Base-by-base conservation (phyloP, 1,284 basidiomycete genomes). In the Cryptococcus floricola region DNA sequence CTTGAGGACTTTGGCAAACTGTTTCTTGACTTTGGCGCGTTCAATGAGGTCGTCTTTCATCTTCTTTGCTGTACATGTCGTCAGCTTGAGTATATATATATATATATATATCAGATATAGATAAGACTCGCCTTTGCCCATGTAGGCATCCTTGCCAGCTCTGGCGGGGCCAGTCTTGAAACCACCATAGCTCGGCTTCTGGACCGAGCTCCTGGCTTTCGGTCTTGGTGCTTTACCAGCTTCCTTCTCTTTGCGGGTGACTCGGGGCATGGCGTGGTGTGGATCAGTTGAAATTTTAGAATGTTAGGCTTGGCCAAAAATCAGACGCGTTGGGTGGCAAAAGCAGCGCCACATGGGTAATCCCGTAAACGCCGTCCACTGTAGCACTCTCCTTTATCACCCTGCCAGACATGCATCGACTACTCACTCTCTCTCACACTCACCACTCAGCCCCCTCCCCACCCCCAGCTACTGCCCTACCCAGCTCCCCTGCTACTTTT, bases 21-120 rank as follows among this genome's bases (percentile, higher is more conserved):
- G 69, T 62, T 79, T 77, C 69, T 82, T 82, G 53, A 80, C 71
- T 64, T 80, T 80, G 38, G 81, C 80, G 48, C 79, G 78, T 61
- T 77, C 69, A 58, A 82, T 81, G 51, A 82, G 68, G 37, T 78
- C 77, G 18, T 77, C 76, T 62, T 82, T 81, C 67, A 80, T 78
- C 62, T 79, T 79, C 52, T 80, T 76, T 27, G 79, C 80, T 79
- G 67, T 39, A 25, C 9, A 41, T 8, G 10, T 34, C 14, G 16
- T 34, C 46, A 39, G 34, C 46, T 19, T 13, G 34, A 9, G 31
- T 16, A 34, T 18, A 52, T 10, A 2, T 10, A 7, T 13, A 23
- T 4, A 18, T 16, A 34, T 18, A 52, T 10, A 2, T 10, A 7
- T n/a, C 14, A 39, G 10, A 5, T 10, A 37, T 8, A 37, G n/a